A percentile compares a stretch with the other conserved stretches of the same genome.
These are phyloP conservation scores for Cutaneotrichosporon mucoides DNA, from an alignment of 1,284 basidiomycete genomes.

Conservation along the genomic window DNA sequence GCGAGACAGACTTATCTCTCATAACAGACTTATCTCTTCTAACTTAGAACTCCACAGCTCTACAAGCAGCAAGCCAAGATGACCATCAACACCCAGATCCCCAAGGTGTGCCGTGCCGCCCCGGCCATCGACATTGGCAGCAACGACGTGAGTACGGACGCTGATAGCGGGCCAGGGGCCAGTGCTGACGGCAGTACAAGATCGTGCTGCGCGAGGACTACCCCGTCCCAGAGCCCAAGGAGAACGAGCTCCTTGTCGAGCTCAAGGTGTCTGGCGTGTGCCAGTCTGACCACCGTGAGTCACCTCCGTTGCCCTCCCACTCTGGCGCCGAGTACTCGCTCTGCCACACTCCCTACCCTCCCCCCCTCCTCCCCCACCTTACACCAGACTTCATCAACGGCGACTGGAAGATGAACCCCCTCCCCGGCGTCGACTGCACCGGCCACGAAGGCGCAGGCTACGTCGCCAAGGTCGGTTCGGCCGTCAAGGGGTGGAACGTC, in stretches of 20 bases:
- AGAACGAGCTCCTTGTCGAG: slow-evolving; percentile 20
- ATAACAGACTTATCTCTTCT: too few species aligned
- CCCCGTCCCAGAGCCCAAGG: slow-evolving; percentile 17
- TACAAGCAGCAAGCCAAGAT: background rate
- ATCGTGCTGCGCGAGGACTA: slow-evolving; percentile 17
- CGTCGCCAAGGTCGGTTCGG: slow-evolving; percentile 18
- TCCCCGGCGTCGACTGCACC: slow-evolving; percentile 15
- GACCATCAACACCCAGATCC: slow-evolving; percentile 2
- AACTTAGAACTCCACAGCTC: too few species aligned
- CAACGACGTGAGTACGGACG: slow-evolving; percentile 4
- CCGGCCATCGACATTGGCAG: slow-evolving; percentile 12
- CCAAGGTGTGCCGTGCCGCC: slow-evolving; percentile 20
- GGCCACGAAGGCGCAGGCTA: slow-evolving; percentile 21
- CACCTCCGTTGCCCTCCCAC: too few species aligned
- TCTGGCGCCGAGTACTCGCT: too few species aligned
- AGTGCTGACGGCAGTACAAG: slow-evolving; percentile 14
- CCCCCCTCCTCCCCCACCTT: too few species aligned
- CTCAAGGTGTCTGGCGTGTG: slow-evolving; percentile 19
- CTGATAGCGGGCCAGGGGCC: too few species aligned
- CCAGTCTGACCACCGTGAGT: slow-evolving; percentile 24
- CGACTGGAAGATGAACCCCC: slow-evolving; percentile 13
- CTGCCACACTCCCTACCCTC: too few species aligned
- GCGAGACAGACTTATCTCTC: too few species aligned
- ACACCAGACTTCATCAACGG: slow-evolving; percentile 15
- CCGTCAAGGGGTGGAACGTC: slow-evolving; percentile 17